These are phyloP conservation scores for Aspergillus sp. DNA, from an alignment of 2,329 filamentous ascomycete genomes.

Conservation along the genomic window DNA sequence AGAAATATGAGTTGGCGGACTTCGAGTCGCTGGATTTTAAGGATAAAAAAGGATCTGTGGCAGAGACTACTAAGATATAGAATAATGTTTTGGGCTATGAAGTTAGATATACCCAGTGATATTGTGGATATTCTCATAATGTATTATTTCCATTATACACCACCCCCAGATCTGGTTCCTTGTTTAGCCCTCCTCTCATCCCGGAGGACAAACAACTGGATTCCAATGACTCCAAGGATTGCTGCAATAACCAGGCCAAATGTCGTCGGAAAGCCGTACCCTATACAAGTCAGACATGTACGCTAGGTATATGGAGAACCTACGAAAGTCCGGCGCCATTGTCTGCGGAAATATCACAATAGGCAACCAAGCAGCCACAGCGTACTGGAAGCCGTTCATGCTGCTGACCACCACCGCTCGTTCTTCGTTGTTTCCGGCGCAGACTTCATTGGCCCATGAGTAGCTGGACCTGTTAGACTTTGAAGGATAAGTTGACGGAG, in stretches of 20 bases:
- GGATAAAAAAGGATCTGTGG: no score
- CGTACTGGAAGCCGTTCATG: constrained; percentile 53
- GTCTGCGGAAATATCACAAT: constrained; percentile 18
- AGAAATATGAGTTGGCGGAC: no score
- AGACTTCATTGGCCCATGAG: constrained; percentile 21
- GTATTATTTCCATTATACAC: neutral
- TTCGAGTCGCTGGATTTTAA: no score
- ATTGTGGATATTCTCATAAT: no score
- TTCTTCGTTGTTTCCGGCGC: constrained; percentile 32
- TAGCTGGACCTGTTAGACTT: constrained; percentile 7
- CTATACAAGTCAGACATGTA: neutral
- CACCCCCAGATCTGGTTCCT: no score
- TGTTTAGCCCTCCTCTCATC: neutral
- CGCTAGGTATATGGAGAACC: neutral
- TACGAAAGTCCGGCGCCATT: constrained; percentile 12
- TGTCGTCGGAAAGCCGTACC: constrained; percentile 13
- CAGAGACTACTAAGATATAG: no score
- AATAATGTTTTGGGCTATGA: no score
- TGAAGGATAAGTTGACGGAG: neutral
- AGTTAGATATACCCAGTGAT: no score
- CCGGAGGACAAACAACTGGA: constrained; percentile 1
- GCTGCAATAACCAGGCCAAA: constrained; percentile 12
- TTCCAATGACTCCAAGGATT: constrained; percentile 4
- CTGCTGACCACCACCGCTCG: constrained; percentile 43
- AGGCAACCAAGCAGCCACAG: constrained; percentile 17